Evolutionary conservation across 2,329 filamentous ascomycete species (phyloP), one percentile per base, ranked within the genome.

Genomic region (Coccinonectria pachysandricola): DNA sequence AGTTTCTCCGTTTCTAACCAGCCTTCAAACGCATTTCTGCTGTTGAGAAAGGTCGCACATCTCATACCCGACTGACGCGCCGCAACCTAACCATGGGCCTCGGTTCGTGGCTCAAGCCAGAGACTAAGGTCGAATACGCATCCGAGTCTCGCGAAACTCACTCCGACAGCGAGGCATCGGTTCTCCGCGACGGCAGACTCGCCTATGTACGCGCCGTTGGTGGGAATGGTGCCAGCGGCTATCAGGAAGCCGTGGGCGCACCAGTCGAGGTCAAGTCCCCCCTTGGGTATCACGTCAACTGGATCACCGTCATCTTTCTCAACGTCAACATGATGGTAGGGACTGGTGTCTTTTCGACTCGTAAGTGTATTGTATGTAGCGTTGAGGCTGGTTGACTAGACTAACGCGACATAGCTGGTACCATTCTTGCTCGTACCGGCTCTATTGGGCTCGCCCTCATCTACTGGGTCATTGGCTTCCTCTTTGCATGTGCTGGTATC

Each of bases 261-360:
- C 74, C 74, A 0, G 68, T 78, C 4, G 74, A 78, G 45, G 52
- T 50, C 2, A 41, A 59, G 3, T 76, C 70, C 1, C 72, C 75
- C 0, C 50, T 79, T 3, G 75, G 72, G 0, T 75, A 75, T 35
- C 53, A 65, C 8, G 71, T 77, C 10, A 63, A 64, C 7, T 64
- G 59, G 30, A 35, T 68, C 4, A 71, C 71, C 0, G 65, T 74
- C 13, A 54, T 76, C 16, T 74, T 74, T 19, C 45, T 78, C 27
- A 78, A 77, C 32, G 47, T 78, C 20, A 70, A 67, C 31, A 64
- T 67, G 49, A 77, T 78, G 71, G 57, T 78, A 23, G 73, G 73
- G 1, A 76, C 70, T 0, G 71, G 71, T 23, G 64, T 75, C n/a
- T 75, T 71, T 31, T 77, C 72, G 0, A 78, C 74, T 0, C 74